Evolutionary conservation across 1,284 basidiomycete species (phyloP), one percentile per base, ranked within the genome.

Genomic region (Entoloma clypeatum): DNA sequence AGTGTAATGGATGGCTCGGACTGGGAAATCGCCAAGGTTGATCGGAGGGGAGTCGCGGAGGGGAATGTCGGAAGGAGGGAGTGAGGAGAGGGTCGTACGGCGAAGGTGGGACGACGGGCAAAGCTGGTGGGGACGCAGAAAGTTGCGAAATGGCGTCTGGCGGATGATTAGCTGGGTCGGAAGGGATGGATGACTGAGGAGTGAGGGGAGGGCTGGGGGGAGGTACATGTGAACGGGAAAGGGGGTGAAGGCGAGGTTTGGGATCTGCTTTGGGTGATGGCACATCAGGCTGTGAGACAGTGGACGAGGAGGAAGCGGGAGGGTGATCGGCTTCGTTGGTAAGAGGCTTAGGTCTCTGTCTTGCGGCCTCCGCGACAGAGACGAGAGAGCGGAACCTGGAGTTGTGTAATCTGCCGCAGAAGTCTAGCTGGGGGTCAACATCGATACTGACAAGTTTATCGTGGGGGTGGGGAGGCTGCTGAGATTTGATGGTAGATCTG

Each of bases 11-110:
- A 55, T 85, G 79, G 39, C 79, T 81, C 14, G 81, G 80, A 52
- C 80, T 83, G 11, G 79, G 75, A 56, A 77, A 86, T 25, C 80
- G 75, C 85, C 84, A 87, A 4, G 85, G 83, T 45, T 85, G 82
- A 49, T 83, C 78, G 13, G 77, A 81, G 5, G 81, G 80, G 14
- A 80, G 70, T 5, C 74, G 79, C 0, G 78, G 74, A 8, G 83
- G 79, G 5, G 81, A 85, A 55, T 86, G 83, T 29, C 80, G 77
- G 60, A 86, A 86, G 4, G 81, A 74, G 0, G 84, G 84, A 0
- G 84, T 86, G 22, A 74, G 62, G 7, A 75, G 68, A 24, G 84
- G 84, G 53, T 87, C 74, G 46, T 86, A 86, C 2, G 84, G 84
- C 1, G 84, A 84, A 47, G 75, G 68, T 6, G 79, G 77, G 34